Percentiles rank a stretch among this genome's conserved stretches.
phyloP scores from a whole-genome alignment of 129 eudicot species.

The Centrapalus pauciflorus region DNA sequence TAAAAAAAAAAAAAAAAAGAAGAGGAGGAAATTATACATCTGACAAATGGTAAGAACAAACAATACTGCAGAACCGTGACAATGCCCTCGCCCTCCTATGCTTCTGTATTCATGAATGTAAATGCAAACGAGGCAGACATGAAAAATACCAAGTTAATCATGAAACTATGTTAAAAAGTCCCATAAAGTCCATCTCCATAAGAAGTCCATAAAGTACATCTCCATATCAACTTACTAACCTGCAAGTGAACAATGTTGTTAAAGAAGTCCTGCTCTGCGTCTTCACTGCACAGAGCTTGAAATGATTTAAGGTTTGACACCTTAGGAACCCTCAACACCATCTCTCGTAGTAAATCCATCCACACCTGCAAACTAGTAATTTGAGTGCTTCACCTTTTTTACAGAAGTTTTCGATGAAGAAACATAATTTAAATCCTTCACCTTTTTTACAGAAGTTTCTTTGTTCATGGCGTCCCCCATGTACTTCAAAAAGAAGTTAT shows the following conservation, averaged over 20 bases:
- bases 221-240: conserved; percentile 26
- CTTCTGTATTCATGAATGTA: conserved; percentile 42
- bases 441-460: conserved; percentile 66
- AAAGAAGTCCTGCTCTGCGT: conserved; percentile 81
- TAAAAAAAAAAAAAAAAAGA: too few relatives aligned
- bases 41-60: conserved; percentile 41
- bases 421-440: neutral
- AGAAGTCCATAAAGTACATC: too few relatives aligned
- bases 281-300: conserved; percentile 47
- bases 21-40: conserved; percentile 35
- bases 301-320: conserved; percentile 46
- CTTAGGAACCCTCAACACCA: conserved; percentile 65
- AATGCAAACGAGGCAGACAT: neutral
- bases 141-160: neutral
- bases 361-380: conserved; percentile 54
- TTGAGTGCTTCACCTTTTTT: conserved; percentile 44
- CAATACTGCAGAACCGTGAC: conserved; percentile 44
- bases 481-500: conserved; percentile 62
- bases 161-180: neutral
- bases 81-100: conserved; percentile 84
- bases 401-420: conserved; percentile 37
- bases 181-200: too few relatives aligned
- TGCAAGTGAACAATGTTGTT: conserved; percentile 72
- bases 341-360: conserved; percentile 74
- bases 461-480: conserved; percentile 81